phyloP scores from a whole-genome alignment of 2,329 filamentous ascomycete species.

The Alternaria solani region DNA sequence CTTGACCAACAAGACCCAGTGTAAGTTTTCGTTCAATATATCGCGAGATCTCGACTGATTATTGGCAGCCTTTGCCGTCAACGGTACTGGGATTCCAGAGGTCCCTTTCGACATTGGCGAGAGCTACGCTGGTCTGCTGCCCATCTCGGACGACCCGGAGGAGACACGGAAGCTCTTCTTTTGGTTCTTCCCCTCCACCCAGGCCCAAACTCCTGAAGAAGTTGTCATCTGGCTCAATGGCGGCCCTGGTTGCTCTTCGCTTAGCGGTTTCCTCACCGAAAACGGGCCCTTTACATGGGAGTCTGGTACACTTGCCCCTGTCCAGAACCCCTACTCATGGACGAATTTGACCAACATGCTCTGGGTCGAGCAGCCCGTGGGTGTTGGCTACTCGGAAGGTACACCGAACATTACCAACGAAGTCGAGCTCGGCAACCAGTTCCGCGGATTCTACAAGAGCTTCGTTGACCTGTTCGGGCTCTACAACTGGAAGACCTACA shows the following conservation, averaged over 20 bases:
- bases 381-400: slow-evolving; percentile 55
- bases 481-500: slow-evolving; percentile 62
- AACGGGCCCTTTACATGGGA: slow-evolving; percentile 70
- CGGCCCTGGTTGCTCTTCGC: slow-evolving; percentile 58
- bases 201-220: slow-evolving; percentile 62
- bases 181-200: slow-evolving; percentile 69
- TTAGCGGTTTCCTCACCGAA: slow-evolving; percentile 76
- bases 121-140: slow-evolving; percentile 69
- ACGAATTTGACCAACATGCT: slow-evolving; percentile 55
- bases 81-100: slow-evolving; percentile 71
- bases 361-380: slow-evolving; percentile 60
- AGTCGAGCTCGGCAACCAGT: slow-evolving; percentile 57
- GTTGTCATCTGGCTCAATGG: slow-evolving; percentile 64
- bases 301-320: slow-evolving; percentile 71
- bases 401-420: slow-evolving; percentile 58
- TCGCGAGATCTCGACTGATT: neutral
- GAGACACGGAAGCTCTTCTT: slow-evolving; percentile 67
- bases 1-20: slow-evolving; percentile 45
- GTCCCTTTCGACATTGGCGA: slow-evolving; percentile 74
- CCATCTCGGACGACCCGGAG: slow-evolving; percentile 60
- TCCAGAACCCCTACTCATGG: slow-evolving; percentile 76
- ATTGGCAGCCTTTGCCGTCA: slow-evolving; percentile 66
- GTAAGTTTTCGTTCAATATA: slow-evolving; percentile 21
- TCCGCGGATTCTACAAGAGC: slow-evolving; percentile 62
- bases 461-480: slow-evolving; percentile 65